A percentile compares a stretch with the other conserved stretches of the same genome.
Evolutionary conservation across 2,329 filamentous ascomycete species (phyloP).

Genomic region (Xylogone sp.): DNA sequence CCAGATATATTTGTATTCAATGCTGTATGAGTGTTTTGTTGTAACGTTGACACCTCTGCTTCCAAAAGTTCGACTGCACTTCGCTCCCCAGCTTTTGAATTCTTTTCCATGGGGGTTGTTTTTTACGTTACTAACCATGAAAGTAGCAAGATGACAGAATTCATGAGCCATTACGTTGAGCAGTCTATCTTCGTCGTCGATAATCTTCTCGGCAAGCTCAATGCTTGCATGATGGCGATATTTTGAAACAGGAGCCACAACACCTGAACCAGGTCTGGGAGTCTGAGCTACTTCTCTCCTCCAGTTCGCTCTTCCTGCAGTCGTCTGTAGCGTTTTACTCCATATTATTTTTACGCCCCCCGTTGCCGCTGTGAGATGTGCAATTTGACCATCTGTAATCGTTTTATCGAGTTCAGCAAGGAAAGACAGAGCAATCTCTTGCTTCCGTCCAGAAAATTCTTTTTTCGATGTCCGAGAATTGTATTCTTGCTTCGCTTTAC

Average conservation of each 20-base stretch:
- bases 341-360: slow-evolving; percentile 71
- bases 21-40: slow-evolving; percentile 85
- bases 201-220: slow-evolving; percentile 85
- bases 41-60: slow-evolving; percentile 71
- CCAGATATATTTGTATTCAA: slow-evolving; percentile 93
- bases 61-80: slow-evolving; percentile 53
- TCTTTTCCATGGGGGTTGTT: slow-evolving; percentile 78
- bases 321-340: slow-evolving; percentile 76
- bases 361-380: slow-evolving; percentile 53
- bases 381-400: slow-evolving; percentile 59
- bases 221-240: slow-evolving; percentile 67
- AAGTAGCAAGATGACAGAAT: slow-evolving; percentile 91
- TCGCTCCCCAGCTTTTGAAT: slow-evolving; percentile 72
- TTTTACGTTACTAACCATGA: slow-evolving; percentile 75
- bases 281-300: slow-evolving; percentile 51
- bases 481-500: slow-evolving; percentile 30
- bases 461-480: slow-evolving; percentile 45
- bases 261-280: slow-evolving; percentile 15
- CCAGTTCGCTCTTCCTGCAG: slow-evolving; percentile 74
- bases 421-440: slow-evolving; percentile 60
- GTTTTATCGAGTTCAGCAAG: slow-evolving; percentile 63
- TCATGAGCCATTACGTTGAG: slow-evolving; percentile 94
- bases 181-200: slow-evolving; percentile 71
- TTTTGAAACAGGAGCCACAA: slow-evolving; percentile 7
- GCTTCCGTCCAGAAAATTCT: slow-evolving; percentile 55